Evolutionary conservation across 2,329 filamentous ascomycete species (phyloP).

Genomic region (Tympanopsis confertula): DNA sequence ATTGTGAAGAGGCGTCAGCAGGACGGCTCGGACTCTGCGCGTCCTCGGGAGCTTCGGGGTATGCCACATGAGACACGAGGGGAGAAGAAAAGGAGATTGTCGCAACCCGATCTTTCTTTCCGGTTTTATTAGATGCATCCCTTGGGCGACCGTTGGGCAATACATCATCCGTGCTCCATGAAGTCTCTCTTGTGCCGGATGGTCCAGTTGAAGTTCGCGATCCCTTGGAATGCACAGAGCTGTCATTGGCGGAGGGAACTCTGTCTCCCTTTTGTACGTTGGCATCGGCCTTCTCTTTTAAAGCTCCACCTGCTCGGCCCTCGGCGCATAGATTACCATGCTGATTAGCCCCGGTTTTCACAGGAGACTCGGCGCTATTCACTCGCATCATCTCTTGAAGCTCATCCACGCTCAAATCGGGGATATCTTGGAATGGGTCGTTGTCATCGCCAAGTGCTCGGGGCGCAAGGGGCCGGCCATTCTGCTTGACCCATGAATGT

Average conservation of each 20-base stretch:
- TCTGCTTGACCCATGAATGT: slow-evolving; percentile 72
- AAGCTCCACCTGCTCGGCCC: too few species aligned
- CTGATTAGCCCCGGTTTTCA: slow-evolving; percentile 11
- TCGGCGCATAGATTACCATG: too few species aligned
- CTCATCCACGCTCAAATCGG: slow-evolving; percentile 85
- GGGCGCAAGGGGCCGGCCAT: not conserved
- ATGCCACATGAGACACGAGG: slow-evolving; percentile 56
- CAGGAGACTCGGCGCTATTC: slow-evolving; percentile 20
- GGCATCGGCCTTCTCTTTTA: too few species aligned
- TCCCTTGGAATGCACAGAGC: too few species aligned
- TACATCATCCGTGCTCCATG: too few species aligned
- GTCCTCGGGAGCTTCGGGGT: slow-evolving; percentile 17
- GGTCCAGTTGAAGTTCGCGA: too few species aligned
- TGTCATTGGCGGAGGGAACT: too few species aligned
- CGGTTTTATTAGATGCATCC: not conserved
- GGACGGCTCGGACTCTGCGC: too few species aligned
- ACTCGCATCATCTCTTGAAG: slow-evolving; percentile 54
- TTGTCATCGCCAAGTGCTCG: slow-evolving; percentile 40
- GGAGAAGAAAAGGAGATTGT: slow-evolving; percentile 76
- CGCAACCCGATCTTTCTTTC: slow-evolving; percentile 26
- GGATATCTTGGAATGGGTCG: slow-evolving; percentile 85
- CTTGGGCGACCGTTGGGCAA: not conserved
- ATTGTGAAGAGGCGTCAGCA: too few species aligned
- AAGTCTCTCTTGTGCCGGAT: too few species aligned
- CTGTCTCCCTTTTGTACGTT: too few species aligned